A percentile compares a stretch with the other conserved stretches of the same genome.
Evolutionary conservation across 2,329 filamentous ascomycete genomes (phyloP).

Genomic region (Drechmeria coniospora): DNA sequence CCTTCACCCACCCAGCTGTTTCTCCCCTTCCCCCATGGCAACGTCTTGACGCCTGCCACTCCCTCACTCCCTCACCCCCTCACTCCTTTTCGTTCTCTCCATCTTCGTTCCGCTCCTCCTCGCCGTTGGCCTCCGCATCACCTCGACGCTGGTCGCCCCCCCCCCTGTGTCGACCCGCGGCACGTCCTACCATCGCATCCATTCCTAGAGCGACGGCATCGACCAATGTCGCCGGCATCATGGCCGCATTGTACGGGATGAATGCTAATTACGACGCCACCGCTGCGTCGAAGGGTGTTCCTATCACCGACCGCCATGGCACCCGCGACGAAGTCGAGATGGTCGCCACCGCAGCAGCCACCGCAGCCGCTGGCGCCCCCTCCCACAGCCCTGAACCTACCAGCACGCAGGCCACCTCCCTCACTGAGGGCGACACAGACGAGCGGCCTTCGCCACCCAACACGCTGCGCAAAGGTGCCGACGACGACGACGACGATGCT

Average conservation of each 20-base stretch:
- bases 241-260: constrained; percentile 8
- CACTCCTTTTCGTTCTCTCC: too few relatives aligned
- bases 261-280: constrained; percentile 33
- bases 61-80: too few relatives aligned
- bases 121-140: too few relatives aligned
- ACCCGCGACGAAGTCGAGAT: constrained; percentile 12
- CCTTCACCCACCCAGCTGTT: too few relatives aligned
- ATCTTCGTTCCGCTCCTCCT: too few relatives aligned
- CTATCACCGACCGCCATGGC: constrained; percentile 12
- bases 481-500: constrained; percentile 8
- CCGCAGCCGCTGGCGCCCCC: too few relatives aligned
- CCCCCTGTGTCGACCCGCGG: too few relatives aligned
- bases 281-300: constrained; percentile 24
- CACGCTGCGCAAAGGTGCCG: constrained; percentile 15
- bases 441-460: constrained; percentile 14
- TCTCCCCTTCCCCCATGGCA: too few relatives aligned
- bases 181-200: neutral
- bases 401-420: constrained; percentile 19
- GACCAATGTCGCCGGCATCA: neutral
- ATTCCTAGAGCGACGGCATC: neutral
- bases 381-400: too few relatives aligned
- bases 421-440: constrained; percentile 19
- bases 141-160: too few relatives aligned
- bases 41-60: too few relatives aligned
- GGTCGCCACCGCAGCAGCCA: constrained; percentile 7